Evolutionary conservation across 164 flowering plant genomes (phyloP).

Genomic region (Chimonanthus salicifolius): DNA sequence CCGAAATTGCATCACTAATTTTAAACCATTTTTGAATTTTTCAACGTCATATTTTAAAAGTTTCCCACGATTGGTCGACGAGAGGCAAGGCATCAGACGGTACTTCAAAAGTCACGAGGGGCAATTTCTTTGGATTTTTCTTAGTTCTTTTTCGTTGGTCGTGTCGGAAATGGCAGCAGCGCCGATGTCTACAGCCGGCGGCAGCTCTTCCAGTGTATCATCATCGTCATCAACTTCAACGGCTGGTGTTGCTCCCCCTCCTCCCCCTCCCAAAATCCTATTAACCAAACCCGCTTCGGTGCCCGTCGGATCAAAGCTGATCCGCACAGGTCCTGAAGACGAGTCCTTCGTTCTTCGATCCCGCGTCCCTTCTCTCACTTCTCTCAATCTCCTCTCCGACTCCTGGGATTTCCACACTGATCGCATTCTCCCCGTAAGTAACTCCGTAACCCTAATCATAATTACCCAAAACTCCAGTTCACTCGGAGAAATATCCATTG

Average conservation of each 20-base stretch:
- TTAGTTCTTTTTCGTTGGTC: no score
- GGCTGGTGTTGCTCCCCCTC: constrained; percentile 17
- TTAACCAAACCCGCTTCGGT: constrained; percentile 67
- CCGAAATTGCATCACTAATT: no score
- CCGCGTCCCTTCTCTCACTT: constrained; percentile 57
- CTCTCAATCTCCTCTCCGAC: constrained; percentile 81
- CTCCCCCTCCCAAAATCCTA: constrained; percentile 61
- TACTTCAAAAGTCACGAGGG: no score
- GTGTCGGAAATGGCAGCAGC: constrained; percentile 1
- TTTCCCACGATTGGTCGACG: no score
- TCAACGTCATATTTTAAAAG: no score
- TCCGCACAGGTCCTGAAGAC: constrained; percentile 34
- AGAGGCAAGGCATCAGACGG: no score
- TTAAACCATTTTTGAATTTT: no score
- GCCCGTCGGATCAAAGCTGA: constrained; percentile 34
- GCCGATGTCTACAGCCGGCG: not conserved
- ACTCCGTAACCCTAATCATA: not conserved
- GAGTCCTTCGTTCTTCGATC: constrained; percentile 48
- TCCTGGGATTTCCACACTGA: constrained; percentile 83
- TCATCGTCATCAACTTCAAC: not conserved
- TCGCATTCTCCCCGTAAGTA: constrained; percentile 67
- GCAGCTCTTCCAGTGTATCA: not conserved
- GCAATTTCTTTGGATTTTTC: no score
- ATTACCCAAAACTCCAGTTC: not conserved
- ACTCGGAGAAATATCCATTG: no score